These are phyloP conservation scores for Nematodospora valgi DNA, from an alignment of 805 yeast genomes.

Conservation along the genomic window DNA sequence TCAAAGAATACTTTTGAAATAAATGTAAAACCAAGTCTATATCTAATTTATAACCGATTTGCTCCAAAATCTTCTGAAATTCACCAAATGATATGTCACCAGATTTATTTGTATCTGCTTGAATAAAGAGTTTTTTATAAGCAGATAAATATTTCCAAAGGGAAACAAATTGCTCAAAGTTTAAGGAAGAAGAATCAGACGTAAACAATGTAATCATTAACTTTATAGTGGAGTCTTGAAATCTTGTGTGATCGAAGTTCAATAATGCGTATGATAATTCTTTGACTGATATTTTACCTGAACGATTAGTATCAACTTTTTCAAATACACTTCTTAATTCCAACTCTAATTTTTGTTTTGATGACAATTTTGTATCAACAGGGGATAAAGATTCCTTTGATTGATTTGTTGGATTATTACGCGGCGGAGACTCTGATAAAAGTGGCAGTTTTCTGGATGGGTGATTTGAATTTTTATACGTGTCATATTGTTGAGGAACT, in stretches of 20 bases:
- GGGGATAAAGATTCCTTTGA: constrained; percentile 18
- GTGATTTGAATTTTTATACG: background rate
- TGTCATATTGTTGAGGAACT: constrained; percentile 1
- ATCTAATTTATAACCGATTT: constrained; percentile 63
- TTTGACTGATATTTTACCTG: constrained; percentile 51
- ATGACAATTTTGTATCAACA: constrained; percentile 16
- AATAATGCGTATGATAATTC: constrained; percentile 59
- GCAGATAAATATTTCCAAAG: constrained; percentile 67
- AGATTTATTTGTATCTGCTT: constrained; percentile 56
- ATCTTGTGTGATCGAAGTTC: constrained; percentile 62
- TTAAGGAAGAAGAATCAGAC: constrained; percentile 22
- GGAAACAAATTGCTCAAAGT: constrained; percentile 61
- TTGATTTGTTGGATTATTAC: constrained; percentile 2
- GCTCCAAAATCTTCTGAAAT: constrained; percentile 55
- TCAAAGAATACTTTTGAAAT: constrained; percentile 52
- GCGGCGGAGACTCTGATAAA: no score
- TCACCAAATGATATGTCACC: constrained; percentile 66
- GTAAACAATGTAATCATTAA: constrained; percentile 65
- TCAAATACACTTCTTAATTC: constrained; percentile 51
- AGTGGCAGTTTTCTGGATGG: constrained; percentile 11
- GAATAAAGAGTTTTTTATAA: constrained; percentile 61
- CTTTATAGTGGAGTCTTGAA: constrained; percentile 56
- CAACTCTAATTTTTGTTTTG: constrained; percentile 42
- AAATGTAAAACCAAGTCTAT: constrained; percentile 54
- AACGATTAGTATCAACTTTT: constrained; percentile 50